phyloP scores from a whole-genome alignment of 2,329 filamentous ascomycete species.

The Chaetomium sp. region DNA sequence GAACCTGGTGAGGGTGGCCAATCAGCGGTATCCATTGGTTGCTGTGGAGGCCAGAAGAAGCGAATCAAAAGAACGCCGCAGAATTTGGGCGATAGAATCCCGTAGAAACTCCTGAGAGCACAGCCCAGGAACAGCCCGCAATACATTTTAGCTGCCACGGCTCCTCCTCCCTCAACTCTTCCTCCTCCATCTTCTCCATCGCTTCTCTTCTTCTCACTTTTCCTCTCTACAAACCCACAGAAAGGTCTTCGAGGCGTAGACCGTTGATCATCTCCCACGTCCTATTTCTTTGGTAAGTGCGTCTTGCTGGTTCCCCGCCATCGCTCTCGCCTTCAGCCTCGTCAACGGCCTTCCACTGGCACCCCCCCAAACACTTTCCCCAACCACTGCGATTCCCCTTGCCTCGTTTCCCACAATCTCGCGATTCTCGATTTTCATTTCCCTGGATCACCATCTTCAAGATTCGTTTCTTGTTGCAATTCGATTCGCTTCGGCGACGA shows the following conservation, averaged over 20 bases:
- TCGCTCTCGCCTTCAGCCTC: conserved; percentile 28
- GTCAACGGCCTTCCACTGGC: conserved; percentile 11
- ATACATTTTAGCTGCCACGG: conserved; percentile 41
- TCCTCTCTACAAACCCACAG: conserved; percentile 8
- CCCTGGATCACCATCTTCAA: not conserved
- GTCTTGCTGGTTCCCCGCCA: not conserved
- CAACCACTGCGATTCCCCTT: conserved; percentile 1
- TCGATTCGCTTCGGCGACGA: not conserved
- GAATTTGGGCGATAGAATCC: conserved; percentile 42
- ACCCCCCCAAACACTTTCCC: not conserved
- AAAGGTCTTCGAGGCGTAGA: conserved; percentile 28
- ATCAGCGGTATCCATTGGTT: conserved; percentile 27
- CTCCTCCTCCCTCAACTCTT: conserved; percentile 27
- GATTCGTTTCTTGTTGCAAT: not conserved
- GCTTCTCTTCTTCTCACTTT: conserved; percentile 20
- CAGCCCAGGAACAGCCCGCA: conserved; percentile 35
- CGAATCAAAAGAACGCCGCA: conserved; percentile 36
- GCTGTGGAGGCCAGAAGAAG: conserved; percentile 34
- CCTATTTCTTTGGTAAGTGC: conserved; percentile 32
- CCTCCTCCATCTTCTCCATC: conserved; percentile 30
- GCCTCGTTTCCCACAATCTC: not conserved
- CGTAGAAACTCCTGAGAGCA: conserved; percentile 40
- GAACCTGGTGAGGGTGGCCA: conserved; percentile 27
- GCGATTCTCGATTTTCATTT: not conserved
- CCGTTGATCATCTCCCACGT: conserved; percentile 18